A percentile compares a stretch with the other conserved stretches of the same genome.
phyloP scores from a whole-genome alignment of 306 rosid species.

The Prunus armeniaca region DNA sequence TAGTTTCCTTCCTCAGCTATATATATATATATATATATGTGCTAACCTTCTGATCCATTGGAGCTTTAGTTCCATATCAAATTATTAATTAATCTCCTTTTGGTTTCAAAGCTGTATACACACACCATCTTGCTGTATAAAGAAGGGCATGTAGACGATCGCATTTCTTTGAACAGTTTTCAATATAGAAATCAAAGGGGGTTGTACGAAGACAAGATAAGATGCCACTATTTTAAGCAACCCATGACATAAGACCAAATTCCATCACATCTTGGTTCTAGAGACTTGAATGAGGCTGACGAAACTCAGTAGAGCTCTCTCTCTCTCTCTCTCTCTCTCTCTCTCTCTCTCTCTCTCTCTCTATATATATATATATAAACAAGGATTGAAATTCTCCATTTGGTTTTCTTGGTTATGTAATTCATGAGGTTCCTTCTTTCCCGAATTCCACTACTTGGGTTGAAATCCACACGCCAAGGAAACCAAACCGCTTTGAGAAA shows the following conservation, averaged over 20 bases:
- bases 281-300: too few species aligned
- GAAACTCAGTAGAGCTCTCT: too few species aligned
- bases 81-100: neutral
- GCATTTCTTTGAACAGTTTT: neutral
- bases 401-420: too few species aligned
- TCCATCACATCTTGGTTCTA: too few species aligned
- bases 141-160: neutral
- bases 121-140: slow-evolving; percentile 1
- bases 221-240: slow-evolving; percentile 39
- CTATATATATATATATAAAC: too few species aligned
- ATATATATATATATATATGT: too few species aligned
- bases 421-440: neutral
- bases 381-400: too few species aligned
- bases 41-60: neutral
- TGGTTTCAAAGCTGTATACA: too few species aligned
- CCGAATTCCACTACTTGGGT: slow-evolving; percentile 8
- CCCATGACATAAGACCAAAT: neutral
- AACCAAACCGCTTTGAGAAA: slow-evolving; percentile 23
- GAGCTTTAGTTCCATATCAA: neutral
- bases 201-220: slow-evolving; percentile 11
- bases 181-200: neutral
- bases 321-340: too few species aligned
- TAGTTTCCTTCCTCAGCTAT: neutral
- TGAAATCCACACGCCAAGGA: slow-evolving; percentile 43
- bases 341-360: too few species aligned